Conservation (phyloP, 805 yeast genomes). For the Debaryomyces castellii region DNA sequence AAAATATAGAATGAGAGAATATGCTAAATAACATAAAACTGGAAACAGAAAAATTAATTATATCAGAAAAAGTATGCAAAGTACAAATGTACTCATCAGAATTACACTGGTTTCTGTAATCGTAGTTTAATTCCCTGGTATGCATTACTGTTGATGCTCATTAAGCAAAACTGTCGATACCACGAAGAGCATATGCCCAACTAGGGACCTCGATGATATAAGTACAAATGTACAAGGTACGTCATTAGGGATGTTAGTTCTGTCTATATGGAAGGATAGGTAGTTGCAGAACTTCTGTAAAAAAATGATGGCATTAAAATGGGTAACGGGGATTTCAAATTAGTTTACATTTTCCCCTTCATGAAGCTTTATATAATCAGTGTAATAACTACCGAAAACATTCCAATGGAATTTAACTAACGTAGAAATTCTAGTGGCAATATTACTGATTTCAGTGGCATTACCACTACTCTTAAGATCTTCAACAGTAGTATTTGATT, state of each 20-base stretch:
- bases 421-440: slow-evolving; percentile 60
- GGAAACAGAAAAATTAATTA: not conserved
- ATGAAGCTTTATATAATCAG: slow-evolving; percentile 27
- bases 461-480: not conserved
- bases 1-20: not conserved
- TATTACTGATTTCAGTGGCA: slow-evolving; percentile 49
- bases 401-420: slow-evolving; percentile 78
- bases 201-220: too few species aligned
- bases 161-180: not conserved
- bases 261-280: not conserved
- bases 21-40: not conserved
- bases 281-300: too few species aligned
- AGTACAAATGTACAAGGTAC: not conserved
- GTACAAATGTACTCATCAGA: not conserved
- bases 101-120: not conserved
- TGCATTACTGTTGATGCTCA: too few species aligned
- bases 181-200: not conserved
- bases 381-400: slow-evolving; percentile 74
- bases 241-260: not conserved
- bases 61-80: not conserved
- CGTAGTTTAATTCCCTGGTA: too few species aligned
- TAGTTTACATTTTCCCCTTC: not conserved
- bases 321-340: not conserved
- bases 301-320: not conserved
- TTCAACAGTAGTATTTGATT: slow-evolving; percentile 2